Base-by-base conservation (phyloP, 192 early-diverging fungal species). In the Coemansia sp. region DNA sequence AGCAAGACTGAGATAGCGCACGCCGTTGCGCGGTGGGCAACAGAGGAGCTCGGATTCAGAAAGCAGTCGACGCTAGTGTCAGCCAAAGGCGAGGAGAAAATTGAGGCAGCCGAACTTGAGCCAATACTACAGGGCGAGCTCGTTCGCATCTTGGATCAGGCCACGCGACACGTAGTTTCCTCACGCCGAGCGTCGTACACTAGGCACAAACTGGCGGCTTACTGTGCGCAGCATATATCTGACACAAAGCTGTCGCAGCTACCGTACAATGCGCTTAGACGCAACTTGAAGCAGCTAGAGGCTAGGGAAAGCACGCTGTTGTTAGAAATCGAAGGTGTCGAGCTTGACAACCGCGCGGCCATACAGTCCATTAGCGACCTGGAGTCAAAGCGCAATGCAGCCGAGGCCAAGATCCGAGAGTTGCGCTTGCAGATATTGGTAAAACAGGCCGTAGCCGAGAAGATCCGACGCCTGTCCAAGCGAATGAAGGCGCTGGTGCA, bases 91-190 rank as follows among this genome's bases (percentile, higher is more conserved):
- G 76, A 83, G 40, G 80, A 83, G 54, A 67, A 64, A 40, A 54
- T 83, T 38, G 37, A 51, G 17, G 49, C 60, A 12, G 49, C 60
- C 0, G 76, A 83, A 25, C 36, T 83, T 9, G 80, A 78, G 66
- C 75, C 74, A 14, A 40, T 78, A 11, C 72, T 78, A 8, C 80
- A 78, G 41, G 80, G 80, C 15, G 68, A 73, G n/a, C 68, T 83
- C 4, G 74, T 71, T 1, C 42, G 6, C 14, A 54, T 83, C 7
- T 36, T 83, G 35, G 72, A 71, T 22, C 68, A 68, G 10, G 63
- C 65, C 9, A 39, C 75, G 20, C 67, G 71, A 24, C 80, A 78
- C 2, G n/a, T 74, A 6, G 72, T 77, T 24, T 83, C 80, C 8
- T 71, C 71, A 6, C 68, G 64, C 32, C 70, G 53, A 6, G 71